phyloP scores from a whole-genome alignment of 257 asterid genomes.

The Capsicum baccatum region DNA sequence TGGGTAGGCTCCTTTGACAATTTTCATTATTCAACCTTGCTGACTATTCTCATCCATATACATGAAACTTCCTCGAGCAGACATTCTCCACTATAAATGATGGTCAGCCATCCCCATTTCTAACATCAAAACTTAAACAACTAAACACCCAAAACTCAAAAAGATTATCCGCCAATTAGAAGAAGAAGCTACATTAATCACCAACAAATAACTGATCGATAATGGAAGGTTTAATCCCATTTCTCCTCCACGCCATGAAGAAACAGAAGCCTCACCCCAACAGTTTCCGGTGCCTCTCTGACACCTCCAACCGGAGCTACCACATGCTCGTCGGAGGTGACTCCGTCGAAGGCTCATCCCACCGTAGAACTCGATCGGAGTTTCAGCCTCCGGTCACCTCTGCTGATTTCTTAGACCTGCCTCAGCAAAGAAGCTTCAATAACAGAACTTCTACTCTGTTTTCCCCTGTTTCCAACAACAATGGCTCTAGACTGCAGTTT shows the following conservation, averaged over 20 bases:
- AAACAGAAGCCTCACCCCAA: slow-evolving; percentile 48
- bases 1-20: slow-evolving; percentile 9
- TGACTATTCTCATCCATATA: slow-evolving; percentile 15
- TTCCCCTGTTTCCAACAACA: slow-evolving; percentile 39
- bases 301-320: slow-evolving; percentile 67
- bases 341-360: slow-evolving; percentile 53
- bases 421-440: slow-evolving; percentile 35
- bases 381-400: slow-evolving; percentile 36
- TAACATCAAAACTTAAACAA: neutral
- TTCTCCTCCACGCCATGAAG: slow-evolving; percentile 61
- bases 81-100: slow-evolving; percentile 8
- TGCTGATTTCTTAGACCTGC: slow-evolving; percentile 28
- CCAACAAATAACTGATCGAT: neutral
- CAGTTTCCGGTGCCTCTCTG: slow-evolving; percentile 57
- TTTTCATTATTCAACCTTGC: neutral
- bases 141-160: neutral
- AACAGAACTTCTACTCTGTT: slow-evolving; percentile 30
- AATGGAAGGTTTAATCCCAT: slow-evolving; percentile 81
- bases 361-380: slow-evolving; percentile 53
- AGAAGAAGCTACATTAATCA: neutral
- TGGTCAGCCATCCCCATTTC: neutral
- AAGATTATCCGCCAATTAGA: neutral
- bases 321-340: slow-evolving; percentile 54
- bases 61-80: neutral
- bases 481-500: neutral